Conservation (phyloP, 1,139 yeast genomes). For the Citeromyces siamensis region DNA sequence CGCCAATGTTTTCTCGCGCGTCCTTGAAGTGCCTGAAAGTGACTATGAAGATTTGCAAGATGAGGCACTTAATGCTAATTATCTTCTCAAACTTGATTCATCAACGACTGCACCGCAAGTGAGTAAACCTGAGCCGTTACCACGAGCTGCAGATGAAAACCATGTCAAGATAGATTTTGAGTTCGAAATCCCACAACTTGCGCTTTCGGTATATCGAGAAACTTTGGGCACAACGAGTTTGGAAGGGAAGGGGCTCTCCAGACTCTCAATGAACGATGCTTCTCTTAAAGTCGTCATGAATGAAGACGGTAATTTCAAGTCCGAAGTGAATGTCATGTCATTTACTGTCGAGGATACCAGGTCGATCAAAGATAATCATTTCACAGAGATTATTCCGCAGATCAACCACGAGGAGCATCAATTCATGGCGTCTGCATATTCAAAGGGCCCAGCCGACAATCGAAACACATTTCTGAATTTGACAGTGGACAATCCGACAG, state of each 20-base stretch:
- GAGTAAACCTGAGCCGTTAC: conserved; percentile 4
- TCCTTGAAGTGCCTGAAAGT: conserved; percentile 31
- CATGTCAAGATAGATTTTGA: conserved; percentile 32
- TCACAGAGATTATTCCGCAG: conserved; percentile 72
- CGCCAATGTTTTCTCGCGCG: conserved; percentile 43
- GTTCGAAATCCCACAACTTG: conserved; percentile 49
- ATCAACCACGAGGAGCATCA: conserved; percentile 55
- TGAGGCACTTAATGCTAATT: conserved; percentile 49
- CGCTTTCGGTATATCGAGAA: conserved; percentile 51
- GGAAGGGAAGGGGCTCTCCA: conserved; percentile 38
- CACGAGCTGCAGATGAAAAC: conserved; percentile 12
- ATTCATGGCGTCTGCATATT: conserved; percentile 41
- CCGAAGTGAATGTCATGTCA: conserved; percentile 56
- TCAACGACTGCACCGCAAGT: background rate
- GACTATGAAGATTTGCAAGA: conserved; percentile 38
- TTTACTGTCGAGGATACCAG: conserved; percentile 75
- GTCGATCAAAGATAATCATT: conserved; percentile 46
- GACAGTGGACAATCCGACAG: conserved; percentile 69
- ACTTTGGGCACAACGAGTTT: conserved; percentile 30
- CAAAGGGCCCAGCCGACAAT: conserved; percentile 28
- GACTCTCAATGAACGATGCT: conserved; percentile 50
- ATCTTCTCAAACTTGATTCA: conserved; percentile 17
- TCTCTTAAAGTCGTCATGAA: conserved; percentile 36
- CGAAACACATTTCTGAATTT: conserved; percentile 40
- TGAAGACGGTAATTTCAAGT: conserved; percentile 41